These are phyloP conservation scores for Fusarium sublunatum DNA, from an alignment of 2,329 filamentous ascomycete genomes.

Conservation along the genomic window DNA sequence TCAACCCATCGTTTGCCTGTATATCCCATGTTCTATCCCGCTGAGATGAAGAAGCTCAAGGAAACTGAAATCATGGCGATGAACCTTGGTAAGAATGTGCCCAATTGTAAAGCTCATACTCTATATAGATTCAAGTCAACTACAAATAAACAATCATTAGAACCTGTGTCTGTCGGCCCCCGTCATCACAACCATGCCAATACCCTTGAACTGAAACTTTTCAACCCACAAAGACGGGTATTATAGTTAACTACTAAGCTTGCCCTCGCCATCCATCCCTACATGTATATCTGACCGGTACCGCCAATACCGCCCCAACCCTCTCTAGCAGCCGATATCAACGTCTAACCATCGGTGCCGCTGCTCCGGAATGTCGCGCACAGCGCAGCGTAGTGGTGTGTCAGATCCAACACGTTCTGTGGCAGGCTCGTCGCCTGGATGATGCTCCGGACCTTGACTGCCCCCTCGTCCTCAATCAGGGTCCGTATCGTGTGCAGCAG, in stretches of 20 bases:
- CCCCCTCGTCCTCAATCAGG: conserved; percentile 96
- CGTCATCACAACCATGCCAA: not conserved
- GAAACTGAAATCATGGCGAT: too few relatives aligned
- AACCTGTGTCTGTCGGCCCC: not conserved
- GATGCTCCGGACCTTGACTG: conserved; percentile 96
- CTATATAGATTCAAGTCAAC: not conserved
- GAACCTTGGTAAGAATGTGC: too few relatives aligned
- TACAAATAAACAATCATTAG: not conserved
- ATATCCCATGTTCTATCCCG: too few relatives aligned
- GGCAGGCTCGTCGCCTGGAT: conserved; percentile 95
- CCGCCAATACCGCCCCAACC: conserved; percentile 6
- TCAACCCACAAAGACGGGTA: conserved; percentile 16
- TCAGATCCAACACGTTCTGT: conserved; percentile 91
- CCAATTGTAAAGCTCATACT: not conserved
- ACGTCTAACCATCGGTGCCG: conserved; percentile 79
- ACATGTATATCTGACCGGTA: conserved; percentile 26
- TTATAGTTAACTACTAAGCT: conserved; percentile 27
- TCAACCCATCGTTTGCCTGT: too few relatives aligned
- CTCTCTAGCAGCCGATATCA: conserved; percentile 13
- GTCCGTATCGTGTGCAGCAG: conserved; percentile 88
- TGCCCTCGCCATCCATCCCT: conserved; percentile 20
- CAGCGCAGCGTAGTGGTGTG: conserved; percentile 93
- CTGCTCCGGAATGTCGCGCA: conserved; percentile 96
- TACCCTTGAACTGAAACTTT: conserved; percentile 16
- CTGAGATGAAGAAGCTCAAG: too few relatives aligned